Conservation (phyloP, 208 protist genomes). For the Wallacemonas sp. region DNA sequence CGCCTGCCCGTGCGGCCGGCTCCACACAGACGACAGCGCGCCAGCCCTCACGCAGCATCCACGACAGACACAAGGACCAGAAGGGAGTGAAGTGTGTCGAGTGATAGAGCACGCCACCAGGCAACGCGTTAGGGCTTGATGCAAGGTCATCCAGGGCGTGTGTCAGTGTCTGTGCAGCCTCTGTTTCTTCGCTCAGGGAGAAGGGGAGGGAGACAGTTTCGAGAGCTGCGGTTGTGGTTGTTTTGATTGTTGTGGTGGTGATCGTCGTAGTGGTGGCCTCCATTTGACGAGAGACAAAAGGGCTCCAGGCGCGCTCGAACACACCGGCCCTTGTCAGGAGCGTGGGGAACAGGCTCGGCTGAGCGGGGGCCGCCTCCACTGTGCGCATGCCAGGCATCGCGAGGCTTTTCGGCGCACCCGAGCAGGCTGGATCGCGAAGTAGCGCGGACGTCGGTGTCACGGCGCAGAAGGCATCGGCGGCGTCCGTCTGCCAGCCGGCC, state of each 20-base stretch:
- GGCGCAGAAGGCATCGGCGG: slow-evolving; percentile 36
- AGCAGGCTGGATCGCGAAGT: background rate
- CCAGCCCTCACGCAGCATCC: slow-evolving; percentile 12
- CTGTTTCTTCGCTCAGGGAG: no score
- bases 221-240: no score
- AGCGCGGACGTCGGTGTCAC: background rate
- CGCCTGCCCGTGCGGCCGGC: slow-evolving; percentile 11
- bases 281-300: background rate
- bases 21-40: background rate
- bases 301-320: background rate
- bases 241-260: no score
- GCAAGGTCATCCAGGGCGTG: background rate
- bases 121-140: background rate
- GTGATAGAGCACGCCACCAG: background rate
- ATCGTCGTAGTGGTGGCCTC: background rate
- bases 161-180: no score
- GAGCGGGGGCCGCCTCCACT: background rate
- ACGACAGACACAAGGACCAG: slow-evolving; percentile 12
- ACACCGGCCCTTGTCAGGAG: background rate
- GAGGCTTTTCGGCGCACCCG: background rate
- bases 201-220: no score
- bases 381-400: background rate
- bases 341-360: background rate
- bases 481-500: slow-evolving; percentile 27
- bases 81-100: background rate